phyloP scores from a whole-genome alignment of 1,139 yeast genomes.

The Pichiaceae sp. region DNA sequence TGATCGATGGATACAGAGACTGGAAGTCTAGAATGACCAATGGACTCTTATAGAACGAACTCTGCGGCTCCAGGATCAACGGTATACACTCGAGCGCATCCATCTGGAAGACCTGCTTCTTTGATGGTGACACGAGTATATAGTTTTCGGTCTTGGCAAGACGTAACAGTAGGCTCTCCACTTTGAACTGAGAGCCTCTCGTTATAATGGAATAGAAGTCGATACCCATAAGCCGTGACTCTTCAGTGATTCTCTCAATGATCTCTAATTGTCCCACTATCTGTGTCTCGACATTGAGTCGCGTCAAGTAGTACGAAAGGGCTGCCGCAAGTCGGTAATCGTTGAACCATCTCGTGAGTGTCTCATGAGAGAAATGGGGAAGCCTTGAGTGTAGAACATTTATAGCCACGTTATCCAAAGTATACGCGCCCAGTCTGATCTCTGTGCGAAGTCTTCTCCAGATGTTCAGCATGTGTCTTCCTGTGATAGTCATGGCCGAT shows the following conservation, averaged over 20 bases:
- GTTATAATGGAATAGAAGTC: constrained; percentile 84
- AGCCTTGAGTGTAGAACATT: constrained; percentile 58
- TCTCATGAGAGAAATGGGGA: constrained; percentile 50
- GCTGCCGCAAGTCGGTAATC: constrained; percentile 28
- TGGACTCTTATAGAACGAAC: constrained; percentile 82
- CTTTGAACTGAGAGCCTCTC: constrained; percentile 90
- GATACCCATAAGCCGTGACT: constrained; percentile 79
- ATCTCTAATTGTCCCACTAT: constrained; percentile 58
- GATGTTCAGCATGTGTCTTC: constrained; percentile 74
- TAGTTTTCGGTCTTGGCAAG: constrained; percentile 70
- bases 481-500: constrained; percentile 57
- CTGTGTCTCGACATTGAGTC: constrained; percentile 40
- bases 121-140: constrained; percentile 70
- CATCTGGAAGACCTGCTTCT: constrained; percentile 74
- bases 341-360: constrained; percentile 44
- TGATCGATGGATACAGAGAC: constrained; percentile 84
- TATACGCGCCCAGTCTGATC: constrained; percentile 54
- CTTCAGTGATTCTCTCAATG: constrained; percentile 67
- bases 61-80: constrained; percentile 83
- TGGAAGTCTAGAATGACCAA: constrained; percentile 87
- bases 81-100: constrained; percentile 85
- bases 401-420: constrained; percentile 68
- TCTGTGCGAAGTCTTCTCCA: constrained; percentile 74
- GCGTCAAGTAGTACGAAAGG: constrained; percentile 41
- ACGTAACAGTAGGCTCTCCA: constrained; percentile 73